Conservation (phyloP, 805 yeast species). For the Hermanozyma aechmeae region DNA sequence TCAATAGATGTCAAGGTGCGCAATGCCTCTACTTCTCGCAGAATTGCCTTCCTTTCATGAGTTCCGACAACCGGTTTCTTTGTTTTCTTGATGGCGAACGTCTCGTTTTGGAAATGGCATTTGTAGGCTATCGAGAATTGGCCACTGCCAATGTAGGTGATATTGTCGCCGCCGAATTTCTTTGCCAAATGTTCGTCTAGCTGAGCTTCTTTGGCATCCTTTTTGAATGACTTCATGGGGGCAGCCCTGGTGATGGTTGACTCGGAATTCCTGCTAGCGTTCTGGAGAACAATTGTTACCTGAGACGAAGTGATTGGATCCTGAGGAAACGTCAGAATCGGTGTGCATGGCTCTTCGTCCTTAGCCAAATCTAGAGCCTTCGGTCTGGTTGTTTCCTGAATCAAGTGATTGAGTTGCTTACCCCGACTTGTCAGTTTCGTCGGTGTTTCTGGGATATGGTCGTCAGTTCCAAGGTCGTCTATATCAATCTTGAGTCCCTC, state of each 20-base stretch:
- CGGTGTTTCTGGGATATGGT: slow-evolving; percentile 28
- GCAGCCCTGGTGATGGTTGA: no score
- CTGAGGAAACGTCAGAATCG: slow-evolving; percentile 11
- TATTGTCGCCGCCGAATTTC: slow-evolving; percentile 47
- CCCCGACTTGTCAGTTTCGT: slow-evolving; percentile 17
- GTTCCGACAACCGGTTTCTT: slow-evolving; percentile 48
- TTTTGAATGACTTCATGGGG: no score
- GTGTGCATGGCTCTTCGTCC: slow-evolving; percentile 10
- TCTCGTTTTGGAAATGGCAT: slow-evolving; percentile 56
- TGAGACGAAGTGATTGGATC: slow-evolving; percentile 15
- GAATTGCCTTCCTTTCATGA: slow-evolving; percentile 49
- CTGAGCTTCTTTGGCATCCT: no score
- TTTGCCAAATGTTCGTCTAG: slow-evolving; percentile 38
- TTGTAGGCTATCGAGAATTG: slow-evolving; percentile 86
- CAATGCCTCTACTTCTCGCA: slow-evolving; percentile 73
- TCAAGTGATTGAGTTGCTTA: slow-evolving; percentile 3
- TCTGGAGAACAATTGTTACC: slow-evolving; percentile 12
- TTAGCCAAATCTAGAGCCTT: slow-evolving; percentile 1
- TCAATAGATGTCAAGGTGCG: slow-evolving; percentile 32
- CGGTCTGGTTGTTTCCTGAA: background rate
- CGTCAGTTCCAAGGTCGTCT: slow-evolving; percentile 11
- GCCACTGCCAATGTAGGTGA: slow-evolving; percentile 69
- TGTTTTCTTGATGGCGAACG: slow-evolving; percentile 83
- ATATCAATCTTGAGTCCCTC: slow-evolving; percentile 11
- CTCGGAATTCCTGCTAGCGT: no score